Evolutionary conservation across 2,329 filamentous ascomycete genomes (phyloP).

Genomic region (Saccharata proteae): DNA sequence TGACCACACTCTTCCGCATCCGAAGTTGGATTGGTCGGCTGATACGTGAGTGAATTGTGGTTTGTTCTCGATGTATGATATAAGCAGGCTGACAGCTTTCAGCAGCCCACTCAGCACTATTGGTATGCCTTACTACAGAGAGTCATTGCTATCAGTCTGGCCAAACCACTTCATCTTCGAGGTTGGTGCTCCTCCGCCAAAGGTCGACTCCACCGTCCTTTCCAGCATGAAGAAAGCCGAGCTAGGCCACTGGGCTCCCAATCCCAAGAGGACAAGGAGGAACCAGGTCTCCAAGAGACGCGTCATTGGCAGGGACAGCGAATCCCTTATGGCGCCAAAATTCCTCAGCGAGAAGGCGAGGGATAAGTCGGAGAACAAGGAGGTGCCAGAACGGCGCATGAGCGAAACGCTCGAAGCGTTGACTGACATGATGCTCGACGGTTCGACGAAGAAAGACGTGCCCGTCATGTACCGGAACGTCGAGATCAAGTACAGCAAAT

Average conservation of each 20-base stretch:
- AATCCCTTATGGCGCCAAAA: conserved; percentile 65
- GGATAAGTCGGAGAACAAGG: conserved; percentile 11
- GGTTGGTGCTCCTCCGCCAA: conserved; percentile 67
- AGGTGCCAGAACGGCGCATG: conserved; percentile 25
- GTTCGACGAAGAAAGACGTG: conserved; percentile 65
- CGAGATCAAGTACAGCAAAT: conserved; percentile 98
- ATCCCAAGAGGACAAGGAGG: conserved; percentile 58
- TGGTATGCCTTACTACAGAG: conserved; percentile 89
- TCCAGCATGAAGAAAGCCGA: conserved; percentile 58
- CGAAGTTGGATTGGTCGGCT: conserved; percentile 54
- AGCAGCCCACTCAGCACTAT: conserved; percentile 68
- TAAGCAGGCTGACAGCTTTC: conserved; percentile 8
- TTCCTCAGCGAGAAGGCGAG: conserved; percentile 90
- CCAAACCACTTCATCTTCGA: conserved; percentile 74
- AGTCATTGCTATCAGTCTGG: conserved; percentile 79
- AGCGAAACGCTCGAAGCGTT: conserved; percentile 53
- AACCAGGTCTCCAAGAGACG: conserved; percentile 78
- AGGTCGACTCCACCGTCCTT: conserved; percentile 60
- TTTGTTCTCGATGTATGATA: conserved; percentile 1
- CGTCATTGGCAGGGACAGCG: conserved; percentile 43
- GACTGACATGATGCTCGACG: conserved; percentile 56
- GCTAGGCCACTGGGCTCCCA: conserved; percentile 66
- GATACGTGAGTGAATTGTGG: conserved; percentile 63
- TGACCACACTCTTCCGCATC: conserved; percentile 45
- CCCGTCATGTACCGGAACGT: conserved; percentile 84